These are phyloP conservation scores for Strobilomyces dryophilus DNA, from an alignment of 768 basidiomycete genomes.

Conservation along the genomic window DNA sequence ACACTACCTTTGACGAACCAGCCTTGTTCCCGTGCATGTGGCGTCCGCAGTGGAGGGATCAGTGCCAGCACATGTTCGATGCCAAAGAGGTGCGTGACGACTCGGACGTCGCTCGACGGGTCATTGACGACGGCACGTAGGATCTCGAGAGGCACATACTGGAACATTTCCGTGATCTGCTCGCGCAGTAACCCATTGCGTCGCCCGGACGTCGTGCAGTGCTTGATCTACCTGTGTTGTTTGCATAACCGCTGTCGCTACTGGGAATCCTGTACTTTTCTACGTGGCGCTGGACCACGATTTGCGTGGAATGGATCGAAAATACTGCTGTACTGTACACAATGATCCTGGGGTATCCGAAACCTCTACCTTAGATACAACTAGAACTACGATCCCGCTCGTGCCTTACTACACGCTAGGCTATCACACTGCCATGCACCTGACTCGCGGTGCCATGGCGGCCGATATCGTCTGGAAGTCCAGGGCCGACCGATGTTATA, in stretches of 20 bases:
- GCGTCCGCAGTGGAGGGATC: constrained; percentile 26
- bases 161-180: constrained; percentile 18
- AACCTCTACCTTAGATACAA: too few relatives aligned
- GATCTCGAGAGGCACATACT: constrained; percentile 24
- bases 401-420: too few relatives aligned
- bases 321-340: too few relatives aligned
- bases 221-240: background rate
- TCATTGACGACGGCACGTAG: constrained; percentile 5
- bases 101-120: background rate
- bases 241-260: background rate
- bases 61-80: constrained; percentile 27
- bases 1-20: constrained; percentile 15
- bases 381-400: too few relatives aligned
- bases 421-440: too few relatives aligned
- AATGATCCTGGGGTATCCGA: too few relatives aligned
- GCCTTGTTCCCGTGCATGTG: constrained; percentile 26
- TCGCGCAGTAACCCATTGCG: background rate
- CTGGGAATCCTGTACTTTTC: background rate
- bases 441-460: too few relatives aligned
- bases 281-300: background rate
- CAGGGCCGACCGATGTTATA: too few relatives aligned
- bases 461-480: too few relatives aligned
- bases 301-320: too few relatives aligned
- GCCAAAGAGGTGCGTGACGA: constrained; percentile 24
- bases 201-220: background rate